Conservation (phyloP, 805 yeast species). For the Teunomyces tritomae region DNA sequence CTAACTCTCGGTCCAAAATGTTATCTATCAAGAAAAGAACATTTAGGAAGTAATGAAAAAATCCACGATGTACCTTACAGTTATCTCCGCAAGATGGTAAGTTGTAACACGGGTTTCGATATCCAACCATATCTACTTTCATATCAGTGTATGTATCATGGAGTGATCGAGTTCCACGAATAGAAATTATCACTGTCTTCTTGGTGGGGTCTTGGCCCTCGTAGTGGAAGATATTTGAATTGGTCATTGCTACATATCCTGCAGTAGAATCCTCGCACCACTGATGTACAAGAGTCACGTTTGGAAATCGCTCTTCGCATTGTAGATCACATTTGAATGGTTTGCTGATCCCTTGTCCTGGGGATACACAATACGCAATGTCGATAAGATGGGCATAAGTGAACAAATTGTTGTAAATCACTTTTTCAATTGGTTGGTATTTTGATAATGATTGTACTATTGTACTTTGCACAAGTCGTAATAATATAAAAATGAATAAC, state of each 20-base stretch:
- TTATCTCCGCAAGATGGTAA: constrained; percentile 26
- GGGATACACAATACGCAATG: constrained; percentile 41
- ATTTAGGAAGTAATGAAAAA: constrained; percentile 24
- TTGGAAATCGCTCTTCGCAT: constrained; percentile 35
- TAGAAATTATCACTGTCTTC: constrained; percentile 30
- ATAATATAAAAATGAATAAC: not conserved
- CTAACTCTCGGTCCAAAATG: constrained; percentile 16
- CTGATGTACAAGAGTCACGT: constrained; percentile 36
- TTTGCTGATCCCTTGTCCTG: constrained; percentile 22
- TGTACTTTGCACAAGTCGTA: not conserved
- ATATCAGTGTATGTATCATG: constrained; percentile 40
- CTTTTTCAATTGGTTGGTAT: constrained; percentile 1
- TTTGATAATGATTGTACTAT: not conserved
- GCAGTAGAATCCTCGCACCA: constrained; percentile 40
- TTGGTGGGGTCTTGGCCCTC: constrained; percentile 12
- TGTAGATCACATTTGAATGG: constrained; percentile 40
- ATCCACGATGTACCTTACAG: constrained; percentile 41
- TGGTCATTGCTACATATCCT: constrained; percentile 39
- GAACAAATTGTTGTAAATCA: constrained; percentile 26
- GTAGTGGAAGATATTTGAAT: constrained; percentile 22
- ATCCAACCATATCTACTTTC: constrained; percentile 33
- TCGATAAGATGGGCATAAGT: constrained; percentile 43
- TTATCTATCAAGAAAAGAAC: constrained; percentile 26
- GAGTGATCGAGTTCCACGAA: constrained; percentile 44
- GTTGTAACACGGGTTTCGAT: constrained; percentile 18